phyloP scores from a whole-genome alignment of 495 filamentous ascomycete genomes.

The Astrothelium subdiscretum region DNA sequence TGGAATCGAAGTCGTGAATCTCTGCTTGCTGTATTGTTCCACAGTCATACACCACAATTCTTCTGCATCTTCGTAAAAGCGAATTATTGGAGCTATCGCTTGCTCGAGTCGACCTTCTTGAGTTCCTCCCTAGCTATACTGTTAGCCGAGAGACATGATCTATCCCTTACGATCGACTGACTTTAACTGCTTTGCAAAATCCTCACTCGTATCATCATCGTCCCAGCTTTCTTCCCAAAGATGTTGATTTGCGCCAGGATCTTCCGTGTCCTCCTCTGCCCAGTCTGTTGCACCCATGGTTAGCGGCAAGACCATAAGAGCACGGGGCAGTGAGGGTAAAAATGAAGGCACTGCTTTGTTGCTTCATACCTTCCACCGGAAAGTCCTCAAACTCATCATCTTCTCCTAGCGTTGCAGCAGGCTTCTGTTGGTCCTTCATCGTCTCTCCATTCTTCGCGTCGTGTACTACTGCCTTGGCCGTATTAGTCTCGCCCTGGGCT shows the following conservation, averaged over 20 bases:
- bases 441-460: slow-evolving; percentile 28
- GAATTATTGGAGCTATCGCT: neutral
- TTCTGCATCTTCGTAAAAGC: neutral
- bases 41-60: neutral
- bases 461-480: slow-evolving; percentile 18
- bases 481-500: slow-evolving; percentile 19
- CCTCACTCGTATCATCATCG: slow-evolving; percentile 93
- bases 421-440: slow-evolving; percentile 39
- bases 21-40: neutral
- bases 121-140: slow-evolving; percentile 67
- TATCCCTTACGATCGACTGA: slow-evolving; percentile 35
- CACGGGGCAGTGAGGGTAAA: too few relatives aligned
- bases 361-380: slow-evolving; percentile 77
- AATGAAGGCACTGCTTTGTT: too few relatives aligned
- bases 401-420: slow-evolving; percentile 68
- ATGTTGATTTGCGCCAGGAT: slow-evolving; percentile 48
- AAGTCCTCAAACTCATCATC: slow-evolving; percentile 99
- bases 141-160: slow-evolving; percentile 4
- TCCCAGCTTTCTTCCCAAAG: slow-evolving; percentile 99
- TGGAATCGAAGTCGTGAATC: neutral
- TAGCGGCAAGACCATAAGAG: slow-evolving; percentile 5
- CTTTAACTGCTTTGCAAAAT: slow-evolving; percentile 94
- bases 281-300: slow-evolving; percentile 50
- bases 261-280: slow-evolving; percentile 74
- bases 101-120: slow-evolving; percentile 64